Percentiles rank a stretch among this genome's conserved stretches.
These are phyloP conservation scores for Gilbertella persicaria DNA, from an alignment of 371 early-diverging fungal species.

Conservation along the genomic window DNA sequence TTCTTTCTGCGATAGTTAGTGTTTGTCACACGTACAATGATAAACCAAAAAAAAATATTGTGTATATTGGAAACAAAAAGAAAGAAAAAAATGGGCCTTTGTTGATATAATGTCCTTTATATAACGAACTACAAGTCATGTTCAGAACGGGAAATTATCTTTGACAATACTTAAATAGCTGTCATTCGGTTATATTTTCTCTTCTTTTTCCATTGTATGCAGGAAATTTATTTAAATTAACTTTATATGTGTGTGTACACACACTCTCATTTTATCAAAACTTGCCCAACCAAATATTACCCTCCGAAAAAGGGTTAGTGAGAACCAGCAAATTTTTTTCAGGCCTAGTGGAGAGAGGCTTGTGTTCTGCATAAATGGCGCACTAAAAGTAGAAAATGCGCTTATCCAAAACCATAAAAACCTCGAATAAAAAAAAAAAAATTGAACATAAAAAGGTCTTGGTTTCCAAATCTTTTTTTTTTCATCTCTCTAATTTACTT, in stretches of 20 bases:
- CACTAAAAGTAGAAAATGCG: slow-evolving; percentile 1
- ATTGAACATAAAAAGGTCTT: not conserved
- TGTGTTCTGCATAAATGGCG: slow-evolving; percentile 9
- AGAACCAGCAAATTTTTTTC: no score
- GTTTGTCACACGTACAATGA: not conserved
- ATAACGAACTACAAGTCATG: slow-evolving; percentile 24
- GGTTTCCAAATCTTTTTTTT: not conserved
- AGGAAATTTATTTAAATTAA: slow-evolving; percentile 14
- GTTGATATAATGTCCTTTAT: slow-evolving; percentile 12
- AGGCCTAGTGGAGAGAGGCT: no score
- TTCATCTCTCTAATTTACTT: not conserved
- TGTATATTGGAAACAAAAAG: not conserved
- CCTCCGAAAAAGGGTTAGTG: slow-evolving; percentile 15
- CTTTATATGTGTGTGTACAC: not conserved
- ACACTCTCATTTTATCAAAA: not conserved
- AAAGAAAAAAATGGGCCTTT: not conserved
- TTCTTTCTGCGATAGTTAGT: slow-evolving; percentile 1
- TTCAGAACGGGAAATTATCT: slow-evolving; percentile 30
- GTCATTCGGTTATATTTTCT: slow-evolving; percentile 16
- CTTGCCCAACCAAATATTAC: slow-evolving; percentile 12
- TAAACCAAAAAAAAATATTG: not conserved
- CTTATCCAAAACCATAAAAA: slow-evolving; percentile 5
- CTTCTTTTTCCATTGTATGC: not conserved
- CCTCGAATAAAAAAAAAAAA: not conserved
- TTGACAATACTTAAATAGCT: slow-evolving; percentile 13